These are phyloP conservation scores for Neocucurbitaria cava DNA, from an alignment of 2,329 filamentous ascomycete species.

Conservation along the genomic window DNA sequence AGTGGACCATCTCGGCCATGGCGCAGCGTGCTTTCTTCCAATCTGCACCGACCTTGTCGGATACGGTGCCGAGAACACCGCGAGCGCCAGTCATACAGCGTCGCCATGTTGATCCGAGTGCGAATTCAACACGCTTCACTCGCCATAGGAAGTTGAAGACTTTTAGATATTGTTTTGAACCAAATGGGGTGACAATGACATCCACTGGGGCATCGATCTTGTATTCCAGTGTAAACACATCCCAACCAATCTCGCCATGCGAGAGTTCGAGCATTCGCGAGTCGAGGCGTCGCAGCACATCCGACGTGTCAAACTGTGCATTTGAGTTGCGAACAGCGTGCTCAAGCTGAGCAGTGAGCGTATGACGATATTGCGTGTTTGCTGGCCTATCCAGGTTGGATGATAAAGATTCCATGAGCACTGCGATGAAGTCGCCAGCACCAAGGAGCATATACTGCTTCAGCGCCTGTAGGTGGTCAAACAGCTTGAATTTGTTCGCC, in stretches of 20 bases:
- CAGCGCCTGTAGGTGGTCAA: slow-evolving; percentile 87
- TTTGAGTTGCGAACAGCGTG: slow-evolving; percentile 97
- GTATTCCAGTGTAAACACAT: slow-evolving; percentile 98
- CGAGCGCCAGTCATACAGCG: slow-evolving; percentile 94
- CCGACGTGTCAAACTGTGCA: slow-evolving; percentile 91
- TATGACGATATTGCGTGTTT: slow-evolving; percentile 96
- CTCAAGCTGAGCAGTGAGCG: slow-evolving; percentile 94
- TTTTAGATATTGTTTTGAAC: slow-evolving; percentile 94
- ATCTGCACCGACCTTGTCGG: slow-evolving; percentile 74
- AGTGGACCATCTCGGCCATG: slow-evolving; percentile 98
- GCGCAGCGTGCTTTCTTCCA: slow-evolving; percentile 92
- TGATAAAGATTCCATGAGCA: slow-evolving; percentile 95
- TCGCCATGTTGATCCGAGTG: slow-evolving; percentile 87
- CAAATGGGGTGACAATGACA: slow-evolving; percentile 95
- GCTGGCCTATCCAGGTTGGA: slow-evolving; percentile 92
- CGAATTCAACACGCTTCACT: slow-evolving; percentile 97
- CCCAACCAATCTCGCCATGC: slow-evolving; percentile 97
- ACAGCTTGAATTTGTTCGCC: slow-evolving; percentile 93
- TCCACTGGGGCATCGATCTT: slow-evolving; percentile 97
- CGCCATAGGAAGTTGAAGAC: slow-evolving; percentile 99
- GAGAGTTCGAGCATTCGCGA: slow-evolving; percentile 98
- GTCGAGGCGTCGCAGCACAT: slow-evolving; percentile 89
- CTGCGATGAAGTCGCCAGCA: slow-evolving; percentile 94
- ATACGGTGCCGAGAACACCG: slow-evolving; percentile 82
- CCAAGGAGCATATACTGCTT: slow-evolving; percentile 95